A percentile compares a stretch with the other conserved stretches of the same genome.
These are phyloP conservation scores for Rubus parviflorus DNA, from an alignment of 306 rosid genomes.

Conservation along the genomic window DNA sequence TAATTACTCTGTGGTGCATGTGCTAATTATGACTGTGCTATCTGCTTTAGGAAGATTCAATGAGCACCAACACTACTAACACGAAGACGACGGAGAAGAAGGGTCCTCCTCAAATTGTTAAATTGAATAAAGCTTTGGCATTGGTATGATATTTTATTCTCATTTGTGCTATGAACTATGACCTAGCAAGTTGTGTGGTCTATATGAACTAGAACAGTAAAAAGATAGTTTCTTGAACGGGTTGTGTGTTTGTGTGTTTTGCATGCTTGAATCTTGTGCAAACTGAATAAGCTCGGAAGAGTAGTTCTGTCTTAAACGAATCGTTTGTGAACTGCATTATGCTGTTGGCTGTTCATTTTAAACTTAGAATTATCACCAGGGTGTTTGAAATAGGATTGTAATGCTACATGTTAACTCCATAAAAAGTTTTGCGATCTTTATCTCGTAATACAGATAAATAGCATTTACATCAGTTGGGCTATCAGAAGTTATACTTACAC, in stretches of 20 bases:
- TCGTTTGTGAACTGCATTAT: not conserved
- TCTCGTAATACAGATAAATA: not conserved
- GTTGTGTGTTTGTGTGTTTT: constrained; percentile 7
- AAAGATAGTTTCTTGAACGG: not conserved
- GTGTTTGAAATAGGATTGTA: not conserved
- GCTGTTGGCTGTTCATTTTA: not conserved
- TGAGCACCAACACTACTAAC: constrained; percentile 39
- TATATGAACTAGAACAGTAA: not conserved
- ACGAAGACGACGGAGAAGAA: constrained; percentile 38
- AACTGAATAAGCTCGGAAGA: not conserved
- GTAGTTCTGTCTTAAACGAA: not conserved
- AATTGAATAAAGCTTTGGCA: constrained; percentile 63
- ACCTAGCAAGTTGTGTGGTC: not conserved
- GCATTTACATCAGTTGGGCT: not conserved
- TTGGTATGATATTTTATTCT: constrained; percentile 52
- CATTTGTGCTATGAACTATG: not conserved
- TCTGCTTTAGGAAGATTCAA: constrained; percentile 35
- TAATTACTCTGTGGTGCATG: not conserved
- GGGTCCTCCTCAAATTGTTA: constrained; percentile 53
- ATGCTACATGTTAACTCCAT: not conserved
- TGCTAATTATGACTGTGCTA: not conserved
- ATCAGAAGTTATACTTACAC: not conserved
- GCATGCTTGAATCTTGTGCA: not conserved
- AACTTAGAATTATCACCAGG: not conserved
- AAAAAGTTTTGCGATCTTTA: not conserved